These are phyloP conservation scores for Irpex sp. DNA, from an alignment of 1,284 basidiomycete genomes.

Conservation along the genomic window DNA sequence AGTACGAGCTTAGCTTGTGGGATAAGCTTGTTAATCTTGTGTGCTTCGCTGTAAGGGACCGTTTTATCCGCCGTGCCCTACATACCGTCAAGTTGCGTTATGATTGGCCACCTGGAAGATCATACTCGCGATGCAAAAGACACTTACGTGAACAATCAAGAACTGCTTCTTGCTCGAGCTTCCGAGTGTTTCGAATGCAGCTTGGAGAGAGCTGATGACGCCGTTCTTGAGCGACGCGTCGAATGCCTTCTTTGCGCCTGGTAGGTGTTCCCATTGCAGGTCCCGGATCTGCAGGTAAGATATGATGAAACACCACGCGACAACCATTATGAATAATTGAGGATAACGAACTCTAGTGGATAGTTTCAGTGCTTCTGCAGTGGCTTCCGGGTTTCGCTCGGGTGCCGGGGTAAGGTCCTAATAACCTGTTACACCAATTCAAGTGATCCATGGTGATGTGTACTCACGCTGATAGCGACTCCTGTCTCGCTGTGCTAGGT, in stretches of 20 bases:
- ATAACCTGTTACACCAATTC: background rate
- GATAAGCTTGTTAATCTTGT: slow-evolving; percentile 5
- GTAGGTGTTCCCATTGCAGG: slow-evolving; percentile 3
- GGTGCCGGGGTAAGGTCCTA: background rate
- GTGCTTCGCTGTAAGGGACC: slow-evolving; percentile 7
- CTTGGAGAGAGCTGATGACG: background rate
- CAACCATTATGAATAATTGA: too few relatives aligned
- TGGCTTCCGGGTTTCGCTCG: background rate
- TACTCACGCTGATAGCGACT: background rate
- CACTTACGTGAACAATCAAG: slow-evolving; percentile 9
- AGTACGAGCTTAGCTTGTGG: slow-evolving; percentile 8
- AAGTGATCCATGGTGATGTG: background rate
- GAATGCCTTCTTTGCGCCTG: background rate
- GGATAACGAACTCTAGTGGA: background rate
- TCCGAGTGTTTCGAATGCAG: slow-evolving; percentile 5
- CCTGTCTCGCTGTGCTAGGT: too few relatives aligned
- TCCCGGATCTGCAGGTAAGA: background rate
- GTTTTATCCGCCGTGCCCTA: slow-evolving; percentile 8
- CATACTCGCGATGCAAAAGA: background rate
- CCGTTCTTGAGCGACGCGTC: background rate
- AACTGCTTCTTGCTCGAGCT: slow-evolving; percentile 2
- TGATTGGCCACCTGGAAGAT: too few relatives aligned
- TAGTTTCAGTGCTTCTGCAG: background rate
- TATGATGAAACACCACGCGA: too few relatives aligned
- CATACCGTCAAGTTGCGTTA: background rate